Percentiles rank a stretch among this genome's conserved stretches.
Conservation (phyloP, 2,329 filamentous ascomycete species). For the Aureobasidium lini region DNA sequence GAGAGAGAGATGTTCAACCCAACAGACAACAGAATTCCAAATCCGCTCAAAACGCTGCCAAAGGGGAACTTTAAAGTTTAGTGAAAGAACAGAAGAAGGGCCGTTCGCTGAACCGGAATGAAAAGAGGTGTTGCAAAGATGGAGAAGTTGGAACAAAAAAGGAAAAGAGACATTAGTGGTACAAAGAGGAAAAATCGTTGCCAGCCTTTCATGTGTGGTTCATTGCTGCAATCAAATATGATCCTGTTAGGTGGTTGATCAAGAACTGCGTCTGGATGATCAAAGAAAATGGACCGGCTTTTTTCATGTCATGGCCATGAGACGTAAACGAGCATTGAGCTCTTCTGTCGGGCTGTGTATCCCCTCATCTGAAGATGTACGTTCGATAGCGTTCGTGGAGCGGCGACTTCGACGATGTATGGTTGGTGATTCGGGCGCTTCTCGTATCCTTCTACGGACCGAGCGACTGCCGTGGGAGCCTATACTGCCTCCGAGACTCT, state of each 20-base stretch:
- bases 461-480: slow-evolving; percentile 26
- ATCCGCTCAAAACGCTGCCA: slow-evolving; percentile 9
- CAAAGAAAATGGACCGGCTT: not conserved
- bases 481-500: slow-evolving; percentile 17
- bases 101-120: slow-evolving; percentile 10
- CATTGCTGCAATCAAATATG: not conserved
- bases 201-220: not conserved
- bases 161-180: slow-evolving; percentile 10
- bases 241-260: not conserved
- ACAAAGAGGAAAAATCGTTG: slow-evolving; percentile 9
- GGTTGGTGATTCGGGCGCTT: slow-evolving; percentile 18
- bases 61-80: not conserved
- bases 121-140: not conserved
- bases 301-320: slow-evolving; percentile 20
- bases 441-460: slow-evolving; percentile 28
- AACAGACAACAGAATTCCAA: not conserved
- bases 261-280: not conserved
- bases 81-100: not conserved
- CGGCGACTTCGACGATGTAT: slow-evolving; percentile 13
- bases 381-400: slow-evolving; percentile 8
- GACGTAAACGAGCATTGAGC: slow-evolving; percentile 19
- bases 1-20: not conserved
- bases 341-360: slow-evolving; percentile 18
- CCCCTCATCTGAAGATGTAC: slow-evolving; percentile 14
- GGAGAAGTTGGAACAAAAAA: not conserved